phyloP scores from a whole-genome alignment of 306 rosid genomes.

The Medicago lupulina region DNA sequence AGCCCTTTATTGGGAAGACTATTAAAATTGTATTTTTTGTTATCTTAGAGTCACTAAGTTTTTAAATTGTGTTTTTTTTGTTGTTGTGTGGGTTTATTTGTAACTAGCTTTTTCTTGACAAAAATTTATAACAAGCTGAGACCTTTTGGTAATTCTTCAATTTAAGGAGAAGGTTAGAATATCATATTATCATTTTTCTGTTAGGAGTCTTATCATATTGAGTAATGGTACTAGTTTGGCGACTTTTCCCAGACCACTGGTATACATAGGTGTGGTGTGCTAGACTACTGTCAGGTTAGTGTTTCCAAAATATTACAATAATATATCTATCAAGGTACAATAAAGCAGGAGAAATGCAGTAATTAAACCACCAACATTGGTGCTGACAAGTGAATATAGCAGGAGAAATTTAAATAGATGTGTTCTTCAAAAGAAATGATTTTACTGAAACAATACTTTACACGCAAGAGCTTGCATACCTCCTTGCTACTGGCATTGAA shows the following conservation, averaged over 20 bases:
- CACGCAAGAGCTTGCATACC: slow-evolving; percentile 54
- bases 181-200: slow-evolving; percentile 4
- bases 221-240: slow-evolving; percentile 26
- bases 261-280: neutral
- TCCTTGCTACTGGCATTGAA: slow-evolving; percentile 77
- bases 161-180: slow-evolving; percentile 4
- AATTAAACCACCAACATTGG: slow-evolving; percentile 9
- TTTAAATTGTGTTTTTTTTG: slow-evolving; percentile 1
- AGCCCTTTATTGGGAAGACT: neutral
- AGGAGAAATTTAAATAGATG: neutral
- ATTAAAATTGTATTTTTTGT: slow-evolving; percentile 7
- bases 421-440: slow-evolving; percentile 27
- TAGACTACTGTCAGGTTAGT: slow-evolving; percentile 17
- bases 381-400: slow-evolving; percentile 16
- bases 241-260: slow-evolving; percentile 8
- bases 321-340: slow-evolving; percentile 1
- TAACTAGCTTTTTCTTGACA: neutral
- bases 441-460: slow-evolving; percentile 27
- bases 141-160: slow-evolving; percentile 13
- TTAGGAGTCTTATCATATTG: slow-evolving; percentile 6
- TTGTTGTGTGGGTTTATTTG: neutral
- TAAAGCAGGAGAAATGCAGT: neutral
- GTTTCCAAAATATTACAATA: slow-evolving; percentile 27
- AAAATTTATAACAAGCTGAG: neutral
- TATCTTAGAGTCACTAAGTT: neutral